phyloP scores from a whole-genome alignment of 2,329 filamentous ascomycete species.

The Aureobasidium sp. region DNA sequence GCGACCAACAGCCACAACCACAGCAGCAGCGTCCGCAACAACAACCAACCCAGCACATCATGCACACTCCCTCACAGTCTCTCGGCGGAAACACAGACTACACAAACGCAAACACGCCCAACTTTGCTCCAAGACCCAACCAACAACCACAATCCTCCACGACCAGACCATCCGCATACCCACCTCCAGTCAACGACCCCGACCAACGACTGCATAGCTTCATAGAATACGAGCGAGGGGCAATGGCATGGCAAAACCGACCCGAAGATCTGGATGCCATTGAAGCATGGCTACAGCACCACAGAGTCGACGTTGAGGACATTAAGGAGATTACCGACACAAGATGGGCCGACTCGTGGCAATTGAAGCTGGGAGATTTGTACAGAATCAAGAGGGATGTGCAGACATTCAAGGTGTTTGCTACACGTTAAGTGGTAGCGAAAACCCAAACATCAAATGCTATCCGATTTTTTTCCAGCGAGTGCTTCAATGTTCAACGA shows the following conservation, averaged over 20 bases:
- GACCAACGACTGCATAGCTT: conserved; percentile 6
- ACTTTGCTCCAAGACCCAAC: background rate
- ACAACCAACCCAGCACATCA: background rate
- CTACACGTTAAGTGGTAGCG: background rate
- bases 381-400: conserved; percentile 11
- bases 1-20: background rate
- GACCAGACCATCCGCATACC: background rate
- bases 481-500: too few species aligned
- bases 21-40: background rate
- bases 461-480: too few species aligned
- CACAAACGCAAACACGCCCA: background rate
- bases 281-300: conserved; percentile 8
- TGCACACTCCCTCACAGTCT: background rate
- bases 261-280: conserved; percentile 10
- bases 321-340: conserved; percentile 7
- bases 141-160: background rate
- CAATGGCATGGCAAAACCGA: conserved; percentile 1
- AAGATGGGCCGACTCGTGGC: conserved; percentile 5
- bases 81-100: background rate
- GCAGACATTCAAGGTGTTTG: background rate
- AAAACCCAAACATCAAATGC: too few species aligned
- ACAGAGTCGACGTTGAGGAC: conserved; percentile 5
- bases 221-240: conserved; percentile 3
- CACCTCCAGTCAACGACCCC: background rate
- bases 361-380: conserved; percentile 4